A percentile compares a stretch with the other conserved stretches of the same genome.
These are phyloP conservation scores for Knufia petricola DNA, from an alignment of 2,329 filamentous ascomycete genomes.

Conservation along the genomic window DNA sequence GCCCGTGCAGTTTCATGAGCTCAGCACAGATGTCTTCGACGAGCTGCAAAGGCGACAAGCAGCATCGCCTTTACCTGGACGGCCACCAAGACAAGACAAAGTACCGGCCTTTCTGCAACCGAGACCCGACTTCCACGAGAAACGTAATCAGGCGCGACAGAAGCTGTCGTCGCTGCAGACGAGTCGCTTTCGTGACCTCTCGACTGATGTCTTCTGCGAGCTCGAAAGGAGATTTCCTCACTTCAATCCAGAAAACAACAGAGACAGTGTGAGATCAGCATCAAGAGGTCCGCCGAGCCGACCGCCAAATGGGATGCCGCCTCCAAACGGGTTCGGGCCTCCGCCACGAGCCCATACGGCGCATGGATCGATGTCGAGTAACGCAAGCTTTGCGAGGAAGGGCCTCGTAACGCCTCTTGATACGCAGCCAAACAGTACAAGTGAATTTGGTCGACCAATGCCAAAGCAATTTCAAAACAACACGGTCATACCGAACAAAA, in stretches of 20 bases:
- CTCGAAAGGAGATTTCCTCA: slow-evolving; percentile 80
- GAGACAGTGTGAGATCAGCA: slow-evolving; percentile 55
- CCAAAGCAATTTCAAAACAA: slow-evolving; percentile 90
- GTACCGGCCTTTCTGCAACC: slow-evolving; percentile 66
- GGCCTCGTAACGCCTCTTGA: slow-evolving; percentile 25
- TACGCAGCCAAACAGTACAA: slow-evolving; percentile 23
- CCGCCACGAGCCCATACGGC: slow-evolving; percentile 21
- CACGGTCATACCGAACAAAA: slow-evolving; percentile 95
- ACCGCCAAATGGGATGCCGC: slow-evolving; percentile 45
- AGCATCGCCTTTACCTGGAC: slow-evolving; percentile 34
- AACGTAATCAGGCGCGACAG: slow-evolving; percentile 94
- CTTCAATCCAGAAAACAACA: slow-evolving; percentile 63
- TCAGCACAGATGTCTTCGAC: slow-evolving; percentile 96
- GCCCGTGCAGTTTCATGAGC: slow-evolving; percentile 86
- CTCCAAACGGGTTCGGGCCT: slow-evolving; percentile 27
- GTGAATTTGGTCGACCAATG: slow-evolving; percentile 64
- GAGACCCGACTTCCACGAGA: slow-evolving; percentile 86
- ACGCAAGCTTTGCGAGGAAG: slow-evolving; percentile 30
- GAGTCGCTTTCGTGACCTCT: slow-evolving; percentile 79
- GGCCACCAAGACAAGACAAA: slow-evolving; percentile 34
- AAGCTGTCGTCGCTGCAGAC: slow-evolving; percentile 83
- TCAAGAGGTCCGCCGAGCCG: slow-evolving; percentile 51
- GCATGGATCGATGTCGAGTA: slow-evolving; percentile 15
- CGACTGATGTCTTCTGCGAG: slow-evolving; percentile 93
- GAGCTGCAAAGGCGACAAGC: slow-evolving; percentile 82